Percentiles rank a stretch among this genome's conserved stretches.
Conservation (phyloP, 2,329 filamentous ascomycete species). For the Golovinomyces cichoracearum region DNA sequence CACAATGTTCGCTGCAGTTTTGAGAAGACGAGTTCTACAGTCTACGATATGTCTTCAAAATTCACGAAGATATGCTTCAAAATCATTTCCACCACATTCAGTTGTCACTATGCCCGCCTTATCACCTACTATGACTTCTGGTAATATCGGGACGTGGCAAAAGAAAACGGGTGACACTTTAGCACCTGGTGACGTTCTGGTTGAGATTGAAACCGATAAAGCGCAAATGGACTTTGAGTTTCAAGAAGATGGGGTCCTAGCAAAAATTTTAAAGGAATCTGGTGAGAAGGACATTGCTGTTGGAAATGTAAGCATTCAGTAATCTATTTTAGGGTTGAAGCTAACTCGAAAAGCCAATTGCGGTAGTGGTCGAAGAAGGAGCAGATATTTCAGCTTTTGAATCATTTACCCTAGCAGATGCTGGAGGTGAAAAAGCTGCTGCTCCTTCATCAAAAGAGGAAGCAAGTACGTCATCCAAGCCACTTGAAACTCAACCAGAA, state of each 20-base stretch:
- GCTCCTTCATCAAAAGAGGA: conserved; percentile 39
- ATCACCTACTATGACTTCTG: conserved; percentile 89
- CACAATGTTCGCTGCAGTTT: conserved; percentile 35
- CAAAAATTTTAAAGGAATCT: conserved; percentile 76
- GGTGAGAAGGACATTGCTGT: conserved; percentile 87
- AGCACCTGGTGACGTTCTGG: conserved; percentile 75
- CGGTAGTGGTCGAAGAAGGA: conserved; percentile 78
- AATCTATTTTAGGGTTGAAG: conserved; percentile 4
- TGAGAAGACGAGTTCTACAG: conserved; percentile 35
- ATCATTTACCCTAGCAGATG: conserved; percentile 66
- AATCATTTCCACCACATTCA: conserved; percentile 84
- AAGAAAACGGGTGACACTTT: conserved; percentile 84
- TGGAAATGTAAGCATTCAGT: conserved; percentile 50
- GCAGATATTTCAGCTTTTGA: conserved; percentile 71
- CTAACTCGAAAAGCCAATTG: conserved; percentile 49
- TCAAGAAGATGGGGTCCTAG: conserved; percentile 88
- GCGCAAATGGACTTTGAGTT: conserved; percentile 99
- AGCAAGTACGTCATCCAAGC: conserved; percentile 34
- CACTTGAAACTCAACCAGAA: conserved; percentile 30
- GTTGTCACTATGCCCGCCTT: conserved; percentile 94
- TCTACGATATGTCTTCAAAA: conserved; percentile 27
- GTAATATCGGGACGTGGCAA: conserved; percentile 93
- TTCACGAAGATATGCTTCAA: conserved; percentile 27
- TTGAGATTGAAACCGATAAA: conserved; percentile 98
- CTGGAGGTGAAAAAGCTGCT: conserved; percentile 53